These are phyloP conservation scores for Zasmidium citrigriseum DNA, from an alignment of 2,329 filamentous ascomycete genomes.

Conservation along the genomic window DNA sequence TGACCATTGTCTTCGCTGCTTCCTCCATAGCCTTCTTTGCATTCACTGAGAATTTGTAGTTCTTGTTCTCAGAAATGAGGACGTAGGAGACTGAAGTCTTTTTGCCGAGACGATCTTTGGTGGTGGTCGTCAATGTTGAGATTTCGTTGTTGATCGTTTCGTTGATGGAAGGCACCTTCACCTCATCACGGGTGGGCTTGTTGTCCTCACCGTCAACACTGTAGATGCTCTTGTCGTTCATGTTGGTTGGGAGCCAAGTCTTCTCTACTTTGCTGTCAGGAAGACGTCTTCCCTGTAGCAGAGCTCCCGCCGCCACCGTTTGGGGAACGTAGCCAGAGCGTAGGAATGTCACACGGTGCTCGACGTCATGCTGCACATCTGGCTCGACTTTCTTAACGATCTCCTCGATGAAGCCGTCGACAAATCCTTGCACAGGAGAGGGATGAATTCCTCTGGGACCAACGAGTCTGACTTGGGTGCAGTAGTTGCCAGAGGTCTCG, in stretches of 20 bases:
- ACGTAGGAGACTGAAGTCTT: background rate
- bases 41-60: background rate
- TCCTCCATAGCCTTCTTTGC: background rate
- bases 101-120: background rate
- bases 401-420: background rate
- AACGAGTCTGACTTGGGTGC: background rate
- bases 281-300: background rate
- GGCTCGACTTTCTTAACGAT: background rate
- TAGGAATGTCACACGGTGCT: too few species aligned
- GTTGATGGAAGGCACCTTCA: background rate
- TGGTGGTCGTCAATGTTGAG: background rate
- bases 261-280: background rate
- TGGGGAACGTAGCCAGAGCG: background rate
- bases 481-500: background rate
- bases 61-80: background rate
- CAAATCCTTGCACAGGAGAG: background rate
- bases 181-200: background rate
- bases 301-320: too few species aligned
- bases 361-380: background rate
- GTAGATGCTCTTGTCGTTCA: background rate
- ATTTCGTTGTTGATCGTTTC: background rate
- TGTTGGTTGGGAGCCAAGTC: background rate
- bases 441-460: background rate
- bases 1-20: background rate
- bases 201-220: background rate